Conservation (phyloP, 139 green algal species). For the Tetratostichococcus sp. region DNA sequence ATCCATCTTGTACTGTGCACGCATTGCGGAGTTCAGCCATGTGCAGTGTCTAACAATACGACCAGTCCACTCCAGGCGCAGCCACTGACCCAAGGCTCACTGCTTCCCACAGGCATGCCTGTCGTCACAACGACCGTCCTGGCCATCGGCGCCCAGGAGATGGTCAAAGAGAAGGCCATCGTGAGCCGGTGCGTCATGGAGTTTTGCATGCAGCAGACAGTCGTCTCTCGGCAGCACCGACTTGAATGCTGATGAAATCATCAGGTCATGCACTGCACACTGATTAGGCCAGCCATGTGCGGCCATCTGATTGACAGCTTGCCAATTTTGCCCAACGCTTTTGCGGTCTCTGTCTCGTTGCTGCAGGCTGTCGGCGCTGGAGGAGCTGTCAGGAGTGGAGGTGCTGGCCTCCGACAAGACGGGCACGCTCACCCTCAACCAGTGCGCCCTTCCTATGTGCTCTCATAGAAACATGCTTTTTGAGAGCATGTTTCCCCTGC, state of each 20-base stretch:
- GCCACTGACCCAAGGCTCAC: too few relatives aligned
- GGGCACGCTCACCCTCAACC: slow-evolving; percentile 53
- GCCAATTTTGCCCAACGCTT: too few relatives aligned
- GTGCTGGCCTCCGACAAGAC: slow-evolving; percentile 63
- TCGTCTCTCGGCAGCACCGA: too few relatives aligned
- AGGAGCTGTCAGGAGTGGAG: slow-evolving; percentile 46
- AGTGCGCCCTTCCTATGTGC: slow-evolving; percentile 7
- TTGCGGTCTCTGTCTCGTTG: neutral
- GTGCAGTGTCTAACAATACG: too few relatives aligned
- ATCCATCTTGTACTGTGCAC: too few relatives aligned
- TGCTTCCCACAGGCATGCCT: slow-evolving; percentile 26
- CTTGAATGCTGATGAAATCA: too few relatives aligned
- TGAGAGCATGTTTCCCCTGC: too few relatives aligned
- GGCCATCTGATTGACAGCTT: too few relatives aligned
- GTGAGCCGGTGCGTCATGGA: slow-evolving; percentile 11
- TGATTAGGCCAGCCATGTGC: too few relatives aligned
- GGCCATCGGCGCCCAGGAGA: slow-evolving; percentile 27
- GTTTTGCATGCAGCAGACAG: neutral
- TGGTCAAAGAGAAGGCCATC: slow-evolving; percentile 33
- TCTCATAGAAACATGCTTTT: neutral
- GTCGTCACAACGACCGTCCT: slow-evolving; percentile 29
- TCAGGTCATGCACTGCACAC: too few relatives aligned
- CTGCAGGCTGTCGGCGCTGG: slow-evolving; percentile 31
- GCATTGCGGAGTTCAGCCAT: too few relatives aligned
- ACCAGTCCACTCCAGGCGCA: too few relatives aligned